Conservation (phyloP, 805 yeast species). For the Candida vartiovaarae region DNA sequence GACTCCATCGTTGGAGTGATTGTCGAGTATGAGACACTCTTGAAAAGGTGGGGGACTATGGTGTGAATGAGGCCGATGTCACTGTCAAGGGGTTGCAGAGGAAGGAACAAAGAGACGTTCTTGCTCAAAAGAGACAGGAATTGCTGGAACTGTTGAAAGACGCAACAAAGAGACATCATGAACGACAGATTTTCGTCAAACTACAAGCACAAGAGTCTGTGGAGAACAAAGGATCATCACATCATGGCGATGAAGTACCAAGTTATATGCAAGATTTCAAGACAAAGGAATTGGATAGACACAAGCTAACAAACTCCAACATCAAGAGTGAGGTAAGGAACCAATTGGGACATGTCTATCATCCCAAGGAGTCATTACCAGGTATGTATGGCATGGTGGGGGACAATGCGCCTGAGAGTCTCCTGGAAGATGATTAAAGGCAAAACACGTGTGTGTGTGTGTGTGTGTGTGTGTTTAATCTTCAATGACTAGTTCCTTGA, state of each 20-base stretch:
- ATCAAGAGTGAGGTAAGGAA: constrained; percentile 11
- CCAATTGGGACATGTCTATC: constrained; percentile 4
- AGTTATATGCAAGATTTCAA: constrained; percentile 6
- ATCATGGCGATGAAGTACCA: constrained; percentile 6
- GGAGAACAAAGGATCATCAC: neutral
- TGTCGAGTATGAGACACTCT: neutral
- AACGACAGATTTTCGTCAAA: constrained; percentile 5
- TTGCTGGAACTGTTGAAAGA: constrained; percentile 6
- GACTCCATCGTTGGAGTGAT: constrained; percentile 4
- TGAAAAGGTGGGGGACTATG: neutral
- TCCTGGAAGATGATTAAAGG: too few species aligned
- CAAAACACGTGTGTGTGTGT: too few species aligned
- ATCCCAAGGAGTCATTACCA: constrained; percentile 3
- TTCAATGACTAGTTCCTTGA: constrained; percentile 11
- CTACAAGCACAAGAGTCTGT: constrained; percentile 1
- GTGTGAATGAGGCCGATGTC: constrained; percentile 1
- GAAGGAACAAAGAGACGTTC: constrained; percentile 8
- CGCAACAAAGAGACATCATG: constrained; percentile 1
- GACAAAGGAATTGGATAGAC: constrained; percentile 9
- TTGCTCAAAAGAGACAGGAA: constrained; percentile 1
- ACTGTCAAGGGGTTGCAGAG: constrained; percentile 4
- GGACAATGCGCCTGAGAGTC: neutral
- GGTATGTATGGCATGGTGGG: neutral
- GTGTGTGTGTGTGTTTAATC: neutral
- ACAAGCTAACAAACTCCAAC: constrained; percentile 13